Evolutionary conservation across 2,329 filamentous ascomycete genomes (phyloP).

Genomic region (Furcasterigmium sp.): DNA sequence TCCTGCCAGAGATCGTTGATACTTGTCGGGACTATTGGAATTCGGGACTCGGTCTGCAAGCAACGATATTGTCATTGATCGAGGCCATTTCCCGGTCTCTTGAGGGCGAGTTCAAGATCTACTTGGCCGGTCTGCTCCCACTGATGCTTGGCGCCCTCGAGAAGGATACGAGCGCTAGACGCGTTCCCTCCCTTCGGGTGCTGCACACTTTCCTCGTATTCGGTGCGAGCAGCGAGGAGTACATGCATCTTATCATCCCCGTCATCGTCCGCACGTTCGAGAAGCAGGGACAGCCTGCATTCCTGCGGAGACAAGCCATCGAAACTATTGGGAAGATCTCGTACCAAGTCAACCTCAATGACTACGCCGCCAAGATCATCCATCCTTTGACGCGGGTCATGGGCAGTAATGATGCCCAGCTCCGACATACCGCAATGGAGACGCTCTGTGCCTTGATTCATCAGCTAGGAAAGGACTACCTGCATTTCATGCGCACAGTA

Average conservation of each 20-base stretch:
- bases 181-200: constrained; percentile 82
- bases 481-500: constrained; percentile 89
- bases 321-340: constrained; percentile 94
- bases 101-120: constrained; percentile 97
- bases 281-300: constrained; percentile 72
- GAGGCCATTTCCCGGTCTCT: constrained; percentile 91
- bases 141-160: constrained; percentile 93
- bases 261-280: constrained; percentile 94
- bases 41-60: constrained; percentile 71
- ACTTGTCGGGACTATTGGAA: constrained; percentile 91
- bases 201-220: constrained; percentile 95
- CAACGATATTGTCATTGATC: constrained; percentile 85
- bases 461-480: constrained; percentile 90
- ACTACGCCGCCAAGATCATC: constrained; percentile 94
- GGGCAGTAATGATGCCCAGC: constrained; percentile 61
- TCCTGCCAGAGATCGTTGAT: constrained; percentile 78
- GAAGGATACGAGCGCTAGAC: constrained; percentile 69
- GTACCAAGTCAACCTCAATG: constrained; percentile 92
- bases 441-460: constrained; percentile 94
- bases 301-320: constrained; percentile 81
- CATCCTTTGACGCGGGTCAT: constrained; percentile 86
- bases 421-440: constrained; percentile 82
- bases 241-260: constrained; percentile 98
- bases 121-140: constrained; percentile 81
- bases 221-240: constrained; percentile 91